Evolutionary conservation across 2,329 filamentous ascomycete species (phyloP), one percentile per base, ranked within the genome.

Genomic region (Phialophora tarda): DNA sequence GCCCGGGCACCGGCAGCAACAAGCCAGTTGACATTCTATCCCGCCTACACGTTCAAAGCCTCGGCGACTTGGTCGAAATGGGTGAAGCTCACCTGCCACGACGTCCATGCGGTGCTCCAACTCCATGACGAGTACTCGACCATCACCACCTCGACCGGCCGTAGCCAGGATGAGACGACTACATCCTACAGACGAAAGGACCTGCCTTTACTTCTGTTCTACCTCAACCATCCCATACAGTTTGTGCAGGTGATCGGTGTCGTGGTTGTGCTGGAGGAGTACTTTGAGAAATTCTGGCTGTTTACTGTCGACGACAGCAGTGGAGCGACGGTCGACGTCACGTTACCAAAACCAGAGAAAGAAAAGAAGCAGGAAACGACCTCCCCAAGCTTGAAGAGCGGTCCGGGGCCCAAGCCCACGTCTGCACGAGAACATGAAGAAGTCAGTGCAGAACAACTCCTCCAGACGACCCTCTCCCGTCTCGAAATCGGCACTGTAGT

Each of bases 161-260:
- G 34, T 10, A 53, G 14, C 51, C 53, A 38, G 3, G 11, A 34
- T 47, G 53, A 60, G 48, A 28, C 17, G 30, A 23, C 24, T 7
- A 21, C 12, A 23, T 21, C 38, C 44, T 17, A 26, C 32, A 47
- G 61, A 41, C 59, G 28, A 17, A 62, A 67, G 26, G 30, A 51
- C 26, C 84, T 26, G 14, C 85, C 86, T 74, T 79, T 82, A 57
- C 77, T 86, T 47, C 86, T 83, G 77, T 92, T 93, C 77, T 83
- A 88, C 78, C 78, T 83, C 58, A 93, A 93, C 76, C 87, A 93
- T 71, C 91, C 91, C 0, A 87, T 94, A 72, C 87, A 88, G 83
- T 93, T 89, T 86, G 85, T 91, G 61, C 88, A 89, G 68, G 77
- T 93, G 34, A 84, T 88, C 7, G 91, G 91, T 32, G 77, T 92